Evolutionary conservation across 768 basidiomycete species (phyloP), one percentile per base, ranked within the genome.

Genomic region (Termitomyces sp.): DNA sequence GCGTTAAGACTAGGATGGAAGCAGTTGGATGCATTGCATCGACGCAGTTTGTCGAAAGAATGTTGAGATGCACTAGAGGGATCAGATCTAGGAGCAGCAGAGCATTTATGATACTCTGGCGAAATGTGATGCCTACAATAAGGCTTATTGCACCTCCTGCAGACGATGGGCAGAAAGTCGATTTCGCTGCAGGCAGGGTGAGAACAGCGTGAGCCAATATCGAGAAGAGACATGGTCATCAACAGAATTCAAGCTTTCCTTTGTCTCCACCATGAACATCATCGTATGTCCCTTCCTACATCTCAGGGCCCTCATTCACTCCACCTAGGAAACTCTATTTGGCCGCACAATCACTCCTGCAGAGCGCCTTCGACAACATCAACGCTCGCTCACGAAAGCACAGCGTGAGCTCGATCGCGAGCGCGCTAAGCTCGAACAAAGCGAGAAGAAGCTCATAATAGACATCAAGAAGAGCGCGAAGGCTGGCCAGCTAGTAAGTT

Each of bases 391-490:
- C 61, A 89, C 92, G 35, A 98, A 98, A 71, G 97, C 97, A 8
- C 95, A 98, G 73, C 88, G 97, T 47, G 97, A 98, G 73, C 89
- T 98, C 51, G 97, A 98, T 72, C 85, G 97, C 60, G 97, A 99
- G 73, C 88, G 93, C 59, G 76, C 80, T 34, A 98, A 95, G 73
- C 86, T 98, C 42, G 97, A 98, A 72, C 87, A 89, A 69, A 88
- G 89, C 67, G 97, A 98, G 79, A 98, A 96, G 85, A 98, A 97
- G 70, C 86, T 98, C 53, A 82, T 98, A 56, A 76, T 76, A 66
- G 97, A 98, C 68, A 99, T 98, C 68, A 98, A 92, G 83, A 93
- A 90, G 74, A 93, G 89, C 61, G 97, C 97, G 34, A 95, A 97
- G 70, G 81, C 85, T 49, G 95, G 96, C 34, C 95, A 99, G 75